Evolutionary conservation across 2,329 filamentous ascomycete species (phyloP).

Genomic region (Fusarium paranaense): DNA sequence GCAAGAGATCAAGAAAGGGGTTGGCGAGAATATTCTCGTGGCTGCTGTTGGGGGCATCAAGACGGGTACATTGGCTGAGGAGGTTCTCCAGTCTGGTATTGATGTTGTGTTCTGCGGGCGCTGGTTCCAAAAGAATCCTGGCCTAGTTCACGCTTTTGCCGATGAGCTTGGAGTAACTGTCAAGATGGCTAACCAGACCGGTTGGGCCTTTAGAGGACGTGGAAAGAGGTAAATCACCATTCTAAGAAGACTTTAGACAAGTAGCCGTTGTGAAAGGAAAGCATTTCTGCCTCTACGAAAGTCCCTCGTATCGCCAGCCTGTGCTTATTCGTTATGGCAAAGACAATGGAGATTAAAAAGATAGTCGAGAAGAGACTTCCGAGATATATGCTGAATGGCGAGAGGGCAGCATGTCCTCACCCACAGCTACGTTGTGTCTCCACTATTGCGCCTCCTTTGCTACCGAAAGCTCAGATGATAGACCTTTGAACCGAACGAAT

Average conservation of each 20-base stretch:
- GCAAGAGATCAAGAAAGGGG: conserved; percentile 58
- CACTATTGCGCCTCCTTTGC: too few species aligned
- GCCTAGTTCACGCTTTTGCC: conserved; percentile 62
- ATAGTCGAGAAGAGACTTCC: too few species aligned
- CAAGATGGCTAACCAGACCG: conserved; percentile 57
- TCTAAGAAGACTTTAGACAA: not conserved
- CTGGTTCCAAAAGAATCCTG: conserved; percentile 66
- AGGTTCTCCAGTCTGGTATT: conserved; percentile 55
- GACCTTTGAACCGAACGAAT: too few species aligned
- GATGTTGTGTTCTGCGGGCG: conserved; percentile 60
- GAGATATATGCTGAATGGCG: too few species aligned
- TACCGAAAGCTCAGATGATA: too few species aligned
- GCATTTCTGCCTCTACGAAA: too few species aligned
- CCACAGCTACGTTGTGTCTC: too few species aligned
- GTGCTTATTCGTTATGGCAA: too few species aligned
- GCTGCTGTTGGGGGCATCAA: conserved; percentile 47
- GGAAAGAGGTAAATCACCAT: conserved; percentile 1
- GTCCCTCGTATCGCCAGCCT: too few species aligned
- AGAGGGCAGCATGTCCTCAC: too few species aligned
- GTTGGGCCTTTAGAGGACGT: conserved; percentile 5
- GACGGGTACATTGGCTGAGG: conserved; percentile 55
- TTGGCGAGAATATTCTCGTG: conserved; percentile 67
- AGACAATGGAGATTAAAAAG: too few species aligned
- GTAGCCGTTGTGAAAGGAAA: not conserved
- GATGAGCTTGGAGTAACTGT: conserved; percentile 60